Evolutionary conservation across 192 early-diverging fungal genomes (phyloP).

Genomic region (Linnemannia schmuckeri): DNA sequence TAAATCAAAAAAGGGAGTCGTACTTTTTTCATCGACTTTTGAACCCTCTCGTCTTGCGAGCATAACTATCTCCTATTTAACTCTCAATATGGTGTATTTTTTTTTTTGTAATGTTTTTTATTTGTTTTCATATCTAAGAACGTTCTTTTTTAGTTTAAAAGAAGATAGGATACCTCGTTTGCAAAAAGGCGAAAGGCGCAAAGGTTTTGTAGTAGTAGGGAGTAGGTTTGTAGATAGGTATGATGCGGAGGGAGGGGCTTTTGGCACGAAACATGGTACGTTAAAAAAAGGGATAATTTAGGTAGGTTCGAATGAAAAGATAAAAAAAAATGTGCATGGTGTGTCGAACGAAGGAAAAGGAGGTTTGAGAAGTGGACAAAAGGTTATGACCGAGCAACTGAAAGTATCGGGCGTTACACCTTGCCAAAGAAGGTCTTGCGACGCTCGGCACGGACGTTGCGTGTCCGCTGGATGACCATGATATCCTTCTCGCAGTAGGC

Average conservation of each 20-base stretch:
- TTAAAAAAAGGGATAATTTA: background rate
- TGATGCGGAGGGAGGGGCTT: too few species aligned
- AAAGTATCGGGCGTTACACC: slow-evolving; percentile 27
- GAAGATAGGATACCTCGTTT: background rate
- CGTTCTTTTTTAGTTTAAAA: background rate
- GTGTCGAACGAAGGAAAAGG: background rate
- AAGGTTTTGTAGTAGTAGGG: background rate
- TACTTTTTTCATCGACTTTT: background rate
- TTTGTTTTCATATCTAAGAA: slow-evolving; percentile 9
- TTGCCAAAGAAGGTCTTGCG: slow-evolving; percentile 69
- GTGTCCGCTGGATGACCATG: slow-evolving; percentile 68
- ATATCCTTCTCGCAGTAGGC: slow-evolving; percentile 84
- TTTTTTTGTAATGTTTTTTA: background rate
- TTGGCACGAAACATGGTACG: background rate
- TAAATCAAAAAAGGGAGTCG: too few species aligned
- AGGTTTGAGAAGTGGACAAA: background rate
- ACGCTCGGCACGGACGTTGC: slow-evolving; percentile 71
- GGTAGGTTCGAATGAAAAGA: too few species aligned
- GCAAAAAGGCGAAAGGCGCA: too few species aligned
- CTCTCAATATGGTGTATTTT: background rate
- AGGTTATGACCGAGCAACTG: background rate
- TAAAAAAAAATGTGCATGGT: background rate
- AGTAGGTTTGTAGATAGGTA: background rate
- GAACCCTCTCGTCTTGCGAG: background rate
- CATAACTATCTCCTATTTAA: background rate